These are phyloP conservation scores for Candida pseudofarinosa DNA, from an alignment of 805 yeast species.

Conservation along the genomic window DNA sequence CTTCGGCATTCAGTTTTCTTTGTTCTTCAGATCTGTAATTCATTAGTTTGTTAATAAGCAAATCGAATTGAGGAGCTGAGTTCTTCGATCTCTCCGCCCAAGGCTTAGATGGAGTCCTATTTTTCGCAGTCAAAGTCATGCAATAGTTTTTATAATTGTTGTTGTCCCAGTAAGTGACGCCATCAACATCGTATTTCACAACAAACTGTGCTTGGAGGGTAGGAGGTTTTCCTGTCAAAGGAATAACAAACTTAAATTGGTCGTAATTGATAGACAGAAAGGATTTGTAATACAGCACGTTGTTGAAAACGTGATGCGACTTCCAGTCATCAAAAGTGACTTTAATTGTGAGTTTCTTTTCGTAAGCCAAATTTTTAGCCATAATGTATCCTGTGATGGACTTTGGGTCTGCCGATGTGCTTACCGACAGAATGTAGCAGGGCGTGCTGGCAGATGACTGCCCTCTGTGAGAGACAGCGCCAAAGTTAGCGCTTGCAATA, in stretches of 20 bases:
- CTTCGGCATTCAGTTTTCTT: neutral
- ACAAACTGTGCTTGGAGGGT: slow-evolving; percentile 31
- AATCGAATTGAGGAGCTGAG: slow-evolving; percentile 17
- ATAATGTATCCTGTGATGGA: slow-evolving; percentile 20
- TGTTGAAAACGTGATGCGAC: slow-evolving; percentile 24
- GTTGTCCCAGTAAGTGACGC: slow-evolving; percentile 35
- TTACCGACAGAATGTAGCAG: slow-evolving; percentile 36
- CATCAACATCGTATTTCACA: slow-evolving; percentile 27
- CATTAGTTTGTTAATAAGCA: slow-evolving; percentile 18
- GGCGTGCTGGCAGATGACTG: neutral
- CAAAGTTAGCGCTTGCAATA: slow-evolving; percentile 1
- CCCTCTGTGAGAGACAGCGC: neutral
- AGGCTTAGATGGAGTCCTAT: slow-evolving; percentile 2
- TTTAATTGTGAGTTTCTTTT: slow-evolving; percentile 37
- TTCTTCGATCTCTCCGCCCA: slow-evolving; percentile 4
- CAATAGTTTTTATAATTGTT: slow-evolving; percentile 31
- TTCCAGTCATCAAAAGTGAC: slow-evolving; percentile 49
- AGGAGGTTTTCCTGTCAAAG: slow-evolving; percentile 31
- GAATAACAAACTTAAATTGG: slow-evolving; percentile 49
- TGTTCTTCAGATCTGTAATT: slow-evolving; percentile 9
- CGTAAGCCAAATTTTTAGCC: slow-evolving; percentile 34
- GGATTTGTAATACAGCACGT: slow-evolving; percentile 18
- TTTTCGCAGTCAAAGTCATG: slow-evolving; percentile 26
- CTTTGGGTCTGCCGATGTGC: slow-evolving; percentile 20
- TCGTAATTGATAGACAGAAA: slow-evolving; percentile 30